phyloP scores from a whole-genome alignment of 1,284 basidiomycete species.

The Quambalaria eucalypti region DNA sequence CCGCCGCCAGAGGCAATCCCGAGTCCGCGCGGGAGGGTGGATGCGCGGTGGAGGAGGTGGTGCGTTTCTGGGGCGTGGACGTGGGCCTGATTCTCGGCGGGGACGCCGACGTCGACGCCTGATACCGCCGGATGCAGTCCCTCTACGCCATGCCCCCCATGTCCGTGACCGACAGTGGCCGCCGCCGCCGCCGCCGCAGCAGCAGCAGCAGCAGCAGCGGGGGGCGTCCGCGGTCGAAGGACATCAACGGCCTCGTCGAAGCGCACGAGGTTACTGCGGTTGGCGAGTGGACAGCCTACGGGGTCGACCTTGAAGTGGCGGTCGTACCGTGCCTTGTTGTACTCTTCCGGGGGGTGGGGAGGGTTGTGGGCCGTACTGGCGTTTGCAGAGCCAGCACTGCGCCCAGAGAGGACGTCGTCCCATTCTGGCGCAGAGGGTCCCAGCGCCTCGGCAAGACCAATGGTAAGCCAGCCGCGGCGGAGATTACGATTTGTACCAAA shows the following conservation, averaged over 20 bases:
- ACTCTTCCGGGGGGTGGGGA: slow-evolving; percentile 8
- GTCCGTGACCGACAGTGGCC: not conserved
- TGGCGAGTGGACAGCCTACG: slow-evolving; percentile 26
- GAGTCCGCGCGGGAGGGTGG: too few relatives aligned
- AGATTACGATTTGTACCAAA: slow-evolving; percentile 68
- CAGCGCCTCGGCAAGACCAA: slow-evolving; percentile 50
- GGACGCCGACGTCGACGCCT: too few relatives aligned
- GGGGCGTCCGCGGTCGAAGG: slow-evolving; percentile 37
- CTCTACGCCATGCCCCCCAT: not conserved
- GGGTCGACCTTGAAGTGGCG: slow-evolving; percentile 30
- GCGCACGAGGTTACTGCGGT: slow-evolving; percentile 34
- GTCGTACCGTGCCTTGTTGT: slow-evolving; percentile 25
- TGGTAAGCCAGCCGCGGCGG: slow-evolving; percentile 85
- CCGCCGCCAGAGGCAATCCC: too few relatives aligned
- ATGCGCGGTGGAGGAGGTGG: too few relatives aligned
- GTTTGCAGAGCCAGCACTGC: not conserved
- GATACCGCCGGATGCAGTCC: too few relatives aligned
- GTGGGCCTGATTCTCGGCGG: too few relatives aligned
- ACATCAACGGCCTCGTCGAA: slow-evolving; percentile 24
- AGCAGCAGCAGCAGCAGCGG: too few relatives aligned
- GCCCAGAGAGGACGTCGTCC: slow-evolving; percentile 2
- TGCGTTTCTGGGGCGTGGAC: too few relatives aligned
- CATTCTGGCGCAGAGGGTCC: slow-evolving; percentile 26
- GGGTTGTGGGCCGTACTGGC: not conserved
- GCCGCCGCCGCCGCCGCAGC: too few relatives aligned